Evolutionary conservation across 805 yeast genomes (phyloP).

Genomic region (Metschnikowia matae): DNA sequence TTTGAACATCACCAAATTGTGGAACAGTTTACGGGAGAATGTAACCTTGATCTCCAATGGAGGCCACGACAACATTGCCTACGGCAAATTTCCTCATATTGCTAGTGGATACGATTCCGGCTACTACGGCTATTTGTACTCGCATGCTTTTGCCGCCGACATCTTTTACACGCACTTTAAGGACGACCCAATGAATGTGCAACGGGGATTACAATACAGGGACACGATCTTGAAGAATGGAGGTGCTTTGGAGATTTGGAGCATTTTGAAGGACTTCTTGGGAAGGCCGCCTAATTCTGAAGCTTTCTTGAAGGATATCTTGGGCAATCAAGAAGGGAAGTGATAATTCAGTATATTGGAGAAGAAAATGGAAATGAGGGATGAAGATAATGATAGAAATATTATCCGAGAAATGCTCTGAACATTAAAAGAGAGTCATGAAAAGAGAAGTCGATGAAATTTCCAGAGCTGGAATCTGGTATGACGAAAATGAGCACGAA

Average conservation of each 20-base stretch:
- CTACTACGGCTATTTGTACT: constrained; percentile 83
- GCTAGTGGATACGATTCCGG: constrained; percentile 84
- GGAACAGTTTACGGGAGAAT: constrained; percentile 68
- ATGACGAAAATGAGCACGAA: too few relatives aligned
- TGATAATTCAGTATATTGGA: too few relatives aligned
- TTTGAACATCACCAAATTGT: constrained; percentile 48
- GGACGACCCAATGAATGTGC: constrained; percentile 59
- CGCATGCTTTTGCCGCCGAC: constrained; percentile 81
- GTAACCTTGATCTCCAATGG: constrained; percentile 57
- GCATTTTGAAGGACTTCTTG: constrained; percentile 57
- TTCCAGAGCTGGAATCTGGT: too few relatives aligned
- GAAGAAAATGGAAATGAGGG: too few relatives aligned
- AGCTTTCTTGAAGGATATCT: constrained; percentile 67
- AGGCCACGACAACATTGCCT: constrained; percentile 57
- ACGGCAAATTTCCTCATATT: constrained; percentile 72
- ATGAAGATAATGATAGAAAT: too few relatives aligned
- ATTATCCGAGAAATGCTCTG: too few relatives aligned
- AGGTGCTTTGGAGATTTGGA: constrained; percentile 68
- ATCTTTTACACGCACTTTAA: constrained; percentile 71
- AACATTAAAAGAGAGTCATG: too few relatives aligned
- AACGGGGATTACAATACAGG: constrained; percentile 63
- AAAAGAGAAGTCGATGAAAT: too few relatives aligned
- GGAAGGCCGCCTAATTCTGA: constrained; percentile 73
- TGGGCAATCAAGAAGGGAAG: constrained; percentile 15
- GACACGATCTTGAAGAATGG: constrained; percentile 67